Percentiles rank a stretch among this genome's conserved stretches.
These are phyloP conservation scores for Lasiosphaeria ovina DNA, from an alignment of 495 filamentous ascomycete genomes.

Conservation along the genomic window DNA sequence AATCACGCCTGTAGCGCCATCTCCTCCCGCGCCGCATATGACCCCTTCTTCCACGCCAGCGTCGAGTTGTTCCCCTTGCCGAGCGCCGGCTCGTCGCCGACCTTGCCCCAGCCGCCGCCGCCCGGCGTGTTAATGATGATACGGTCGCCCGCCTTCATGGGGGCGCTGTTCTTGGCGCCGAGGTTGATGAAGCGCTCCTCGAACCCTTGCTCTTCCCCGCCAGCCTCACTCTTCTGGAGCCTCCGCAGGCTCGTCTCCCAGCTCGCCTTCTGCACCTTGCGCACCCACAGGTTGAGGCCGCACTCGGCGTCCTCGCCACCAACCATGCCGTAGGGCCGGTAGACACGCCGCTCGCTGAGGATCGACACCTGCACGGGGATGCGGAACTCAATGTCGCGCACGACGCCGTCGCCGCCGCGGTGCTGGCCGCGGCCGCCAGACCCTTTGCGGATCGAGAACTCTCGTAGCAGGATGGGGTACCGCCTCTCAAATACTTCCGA, in stretches of 20 bases:
- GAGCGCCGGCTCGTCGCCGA: constrained; percentile 51
- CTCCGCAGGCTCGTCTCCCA: constrained; percentile 42
- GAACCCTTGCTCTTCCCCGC: constrained; percentile 33
- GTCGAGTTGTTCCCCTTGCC: constrained; percentile 51
- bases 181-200: constrained; percentile 76
- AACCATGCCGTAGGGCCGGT: constrained; percentile 81
- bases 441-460: constrained; percentile 72
- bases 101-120: constrained; percentile 69
- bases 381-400: constrained; percentile 93
- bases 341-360: constrained; percentile 81
- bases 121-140: constrained; percentile 73
- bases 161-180: constrained; percentile 90
- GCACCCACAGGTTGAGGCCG: constrained; percentile 85
- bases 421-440: constrained; percentile 74
- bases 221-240: constrained; percentile 22
- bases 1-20: constrained; percentile 46
- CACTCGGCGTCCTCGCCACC: constrained; percentile 80
- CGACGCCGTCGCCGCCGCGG: constrained; percentile 82
- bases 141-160: constrained; percentile 80
- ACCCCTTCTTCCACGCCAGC: constrained; percentile 59
- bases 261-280: constrained; percentile 56
- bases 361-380: constrained; percentile 87
- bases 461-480: constrained; percentile 82
- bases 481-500: constrained; percentile 92
- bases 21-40: constrained; percentile 55